phyloP scores from a whole-genome alignment of 371 early-diverging fungal genomes.

The Apophysomyces ossiformis region DNA sequence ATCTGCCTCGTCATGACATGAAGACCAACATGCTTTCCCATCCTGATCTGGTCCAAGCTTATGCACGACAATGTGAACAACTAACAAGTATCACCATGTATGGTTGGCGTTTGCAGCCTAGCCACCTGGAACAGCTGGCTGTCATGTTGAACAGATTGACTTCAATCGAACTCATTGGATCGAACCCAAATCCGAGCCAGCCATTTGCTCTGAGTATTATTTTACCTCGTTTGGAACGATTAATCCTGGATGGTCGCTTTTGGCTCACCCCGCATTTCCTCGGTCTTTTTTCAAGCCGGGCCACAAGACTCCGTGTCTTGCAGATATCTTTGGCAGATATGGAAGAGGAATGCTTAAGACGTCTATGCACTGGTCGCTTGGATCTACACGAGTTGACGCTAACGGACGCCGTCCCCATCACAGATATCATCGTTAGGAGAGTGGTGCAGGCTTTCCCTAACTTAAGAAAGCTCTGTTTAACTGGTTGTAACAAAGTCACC shows the following conservation, averaged over 20 bases:
- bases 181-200: conserved; percentile 1
- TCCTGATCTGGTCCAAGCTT: conserved; percentile 18
- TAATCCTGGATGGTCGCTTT: conserved; percentile 38
- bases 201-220: conserved; percentile 23
- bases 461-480: conserved; percentile 24
- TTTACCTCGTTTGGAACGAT: conserved; percentile 21
- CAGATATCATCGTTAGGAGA: conserved; percentile 19
- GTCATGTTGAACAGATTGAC: conserved; percentile 15
- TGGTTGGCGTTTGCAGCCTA: conserved; percentile 36
- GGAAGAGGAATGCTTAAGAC: conserved; percentile 12
- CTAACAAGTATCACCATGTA: conserved; percentile 37
- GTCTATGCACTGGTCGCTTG: conserved; percentile 23
- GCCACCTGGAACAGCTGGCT: conserved; percentile 27
- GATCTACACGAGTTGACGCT: conserved; percentile 24
- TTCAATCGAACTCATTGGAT: conserved; percentile 34
- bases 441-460: conserved; percentile 25
- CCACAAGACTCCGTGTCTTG: conserved; percentile 18
- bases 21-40: conserved; percentile 20
- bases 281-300: not conserved
- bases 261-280: conserved; percentile 14
- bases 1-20: conserved; percentile 20
- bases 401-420: conserved; percentile 25
- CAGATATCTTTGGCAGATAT: conserved; percentile 29
- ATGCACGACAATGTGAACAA: conserved; percentile 39
- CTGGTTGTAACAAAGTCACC: conserved; percentile 22